A percentile compares a stretch with the other conserved stretches of the same genome.
phyloP scores from a whole-genome alignment of 441 rosid species.

The Aquilaria agallochum region DNA sequence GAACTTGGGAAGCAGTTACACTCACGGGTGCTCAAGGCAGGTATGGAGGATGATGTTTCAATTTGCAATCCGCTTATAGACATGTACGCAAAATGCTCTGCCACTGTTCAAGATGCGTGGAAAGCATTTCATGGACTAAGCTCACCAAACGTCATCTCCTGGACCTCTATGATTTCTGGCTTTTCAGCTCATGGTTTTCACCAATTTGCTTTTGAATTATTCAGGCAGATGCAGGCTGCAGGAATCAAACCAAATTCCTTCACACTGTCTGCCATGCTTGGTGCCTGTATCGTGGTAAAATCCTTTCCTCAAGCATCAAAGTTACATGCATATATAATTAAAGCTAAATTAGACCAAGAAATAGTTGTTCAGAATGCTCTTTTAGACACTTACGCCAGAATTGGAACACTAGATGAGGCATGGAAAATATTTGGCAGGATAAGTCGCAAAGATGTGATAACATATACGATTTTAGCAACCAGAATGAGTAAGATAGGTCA shows the following conservation, averaged over 20 bases:
- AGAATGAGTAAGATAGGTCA: slow-evolving; percentile 53
- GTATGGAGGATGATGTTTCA: slow-evolving; percentile 33
- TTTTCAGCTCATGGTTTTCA: slow-evolving; percentile 40
- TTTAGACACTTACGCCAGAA: slow-evolving; percentile 54
- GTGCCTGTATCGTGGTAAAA: slow-evolving; percentile 31
- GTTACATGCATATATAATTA: slow-evolving; percentile 49
- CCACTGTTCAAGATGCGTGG: slow-evolving; percentile 28
- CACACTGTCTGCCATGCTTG: slow-evolving; percentile 48
- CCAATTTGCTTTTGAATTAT: slow-evolving; percentile 32
- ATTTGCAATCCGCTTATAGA: slow-evolving; percentile 46
- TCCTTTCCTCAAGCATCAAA: slow-evolving; percentile 24
- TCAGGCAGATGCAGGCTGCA: slow-evolving; percentile 42
- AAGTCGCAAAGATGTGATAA: slow-evolving; percentile 43
- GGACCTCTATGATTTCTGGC: slow-evolving; percentile 70
- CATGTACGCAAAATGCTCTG: slow-evolving; percentile 50
- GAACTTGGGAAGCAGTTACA: slow-evolving; percentile 48
- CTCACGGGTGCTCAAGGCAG: slow-evolving; percentile 27
- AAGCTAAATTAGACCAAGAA: slow-evolving; percentile 28
- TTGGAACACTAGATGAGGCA: slow-evolving; percentile 36
- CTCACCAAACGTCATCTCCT: slow-evolving; percentile 54
- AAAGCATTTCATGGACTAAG: slow-evolving; percentile 39
- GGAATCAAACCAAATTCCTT: slow-evolving; percentile 48
- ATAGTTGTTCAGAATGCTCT: slow-evolving; percentile 53
- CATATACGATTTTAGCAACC: slow-evolving; percentile 64
- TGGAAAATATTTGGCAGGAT: slow-evolving; percentile 39